Conservation (phyloP, 768 basidiomycete genomes). For the Psilocybe tampanensis region DNA sequence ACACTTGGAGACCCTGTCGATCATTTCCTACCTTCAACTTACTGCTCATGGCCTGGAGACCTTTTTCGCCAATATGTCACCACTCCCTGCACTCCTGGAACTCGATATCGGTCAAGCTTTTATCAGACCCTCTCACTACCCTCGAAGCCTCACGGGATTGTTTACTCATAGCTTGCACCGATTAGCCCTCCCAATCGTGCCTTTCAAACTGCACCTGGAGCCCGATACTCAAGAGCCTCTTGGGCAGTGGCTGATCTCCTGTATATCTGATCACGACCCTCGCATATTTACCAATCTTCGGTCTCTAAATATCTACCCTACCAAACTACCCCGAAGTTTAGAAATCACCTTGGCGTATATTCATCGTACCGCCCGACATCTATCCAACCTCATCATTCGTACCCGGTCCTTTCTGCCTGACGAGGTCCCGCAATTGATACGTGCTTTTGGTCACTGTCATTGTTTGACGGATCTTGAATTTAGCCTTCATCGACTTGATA, state of each 20-base stretch:
- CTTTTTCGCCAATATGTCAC: neutral
- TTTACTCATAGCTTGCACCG: neutral
- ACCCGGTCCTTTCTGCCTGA: neutral
- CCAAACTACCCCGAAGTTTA: neutral
- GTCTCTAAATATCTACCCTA: conserved; percentile 1
- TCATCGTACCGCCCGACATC: neutral
- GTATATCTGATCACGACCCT: neutral
- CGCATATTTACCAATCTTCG: neutral
- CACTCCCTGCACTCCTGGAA: neutral
- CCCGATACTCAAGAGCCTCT: neutral
- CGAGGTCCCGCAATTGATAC: neutral
- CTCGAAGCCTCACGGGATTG: neutral
- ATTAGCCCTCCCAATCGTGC: neutral
- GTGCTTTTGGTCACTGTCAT: neutral
- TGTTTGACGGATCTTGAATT: neutral
- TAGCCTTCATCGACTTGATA: neutral
- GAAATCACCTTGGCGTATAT: neutral
- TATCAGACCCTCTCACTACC: neutral
- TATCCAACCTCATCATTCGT: neutral
- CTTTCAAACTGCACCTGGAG: conserved; percentile 3
- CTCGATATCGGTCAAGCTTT: neutral
- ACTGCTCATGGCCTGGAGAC: neutral
- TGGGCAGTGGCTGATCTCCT: neutral
- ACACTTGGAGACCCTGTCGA: neutral
- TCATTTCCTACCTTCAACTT: neutral